Base-by-base conservation (phyloP, 2,329 filamentous ascomycete species). In the Leptographium procerum region DNA sequence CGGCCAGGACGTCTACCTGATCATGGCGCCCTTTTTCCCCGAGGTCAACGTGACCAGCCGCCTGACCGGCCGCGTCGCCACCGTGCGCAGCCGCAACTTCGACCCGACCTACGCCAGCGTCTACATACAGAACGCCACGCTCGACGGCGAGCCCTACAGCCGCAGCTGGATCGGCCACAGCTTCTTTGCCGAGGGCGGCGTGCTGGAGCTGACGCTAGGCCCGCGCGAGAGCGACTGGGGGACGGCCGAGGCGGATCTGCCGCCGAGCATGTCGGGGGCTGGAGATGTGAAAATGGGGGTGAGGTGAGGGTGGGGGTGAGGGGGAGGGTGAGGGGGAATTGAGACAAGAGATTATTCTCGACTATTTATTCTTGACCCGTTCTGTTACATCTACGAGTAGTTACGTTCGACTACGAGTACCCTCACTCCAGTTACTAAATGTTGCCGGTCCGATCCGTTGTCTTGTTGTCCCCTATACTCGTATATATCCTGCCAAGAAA, bases 161-260 rank as follows among this genome's bases (percentile, higher is more conserved):
- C 78, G 73, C 67, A 85, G 79, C 61, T 86, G 82, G 82, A 73
- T 86, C 31, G 70, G 72, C 2, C 83, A 86, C 69, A 73, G 73
- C 22, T 81, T 86, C 62, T 86, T 83, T 63, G 61, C 71, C 0
- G 72, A 83, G 0, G 83, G 83, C 0, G 81, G 80, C 8, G 71
- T 76, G 2, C 66, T 86, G 64, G 82, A 85, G 63, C 63, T 86
- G 48, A 73, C 69, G 4, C 64, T 84, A 31, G 81, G 80, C 0
- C 57, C 66, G 16, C 67, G 66, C 48, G 80, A 84, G 68, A 82
- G 79, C 64, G 60, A 2, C 4, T 84, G 81, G 81, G 81, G 81
- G 1, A 81, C 76, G 1, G 61, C 63, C 16, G 58, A 69, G 10
- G 61, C 57, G 36, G 64, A 65, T 34, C 47, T 63, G 51, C 64